phyloP scores from a whole-genome alignment of 306 rosid genomes.

The Quercus engelmannii region DNA sequence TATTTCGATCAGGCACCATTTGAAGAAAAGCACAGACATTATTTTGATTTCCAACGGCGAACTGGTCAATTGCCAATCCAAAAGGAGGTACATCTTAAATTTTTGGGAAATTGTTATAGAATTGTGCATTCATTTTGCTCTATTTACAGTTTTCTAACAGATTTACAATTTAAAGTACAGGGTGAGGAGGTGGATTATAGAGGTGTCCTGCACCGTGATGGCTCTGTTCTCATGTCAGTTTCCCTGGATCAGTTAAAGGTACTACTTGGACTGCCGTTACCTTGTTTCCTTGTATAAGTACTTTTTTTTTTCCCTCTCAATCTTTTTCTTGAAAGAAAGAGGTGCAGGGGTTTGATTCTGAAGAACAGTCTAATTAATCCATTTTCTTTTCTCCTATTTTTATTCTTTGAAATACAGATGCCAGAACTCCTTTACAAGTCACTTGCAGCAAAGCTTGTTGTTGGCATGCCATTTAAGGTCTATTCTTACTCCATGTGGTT shows the following conservation, averaged over 20 bases:
- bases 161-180: conserved; percentile 35
- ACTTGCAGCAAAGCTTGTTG: conserved; percentile 77
- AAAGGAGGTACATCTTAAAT: conserved; percentile 61
- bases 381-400: conserved; percentile 6
- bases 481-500: conserved; percentile 11
- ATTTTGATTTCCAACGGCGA: conserved; percentile 94
- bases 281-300: conserved; percentile 9
- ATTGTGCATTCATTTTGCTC: conserved; percentile 1
- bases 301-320: background rate
- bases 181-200: conserved; percentile 97
- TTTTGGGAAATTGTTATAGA: background rate
- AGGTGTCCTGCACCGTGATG: conserved; percentile 91
- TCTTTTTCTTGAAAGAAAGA: background rate
- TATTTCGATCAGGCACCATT: conserved; percentile 69
- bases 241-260: conserved; percentile 89
- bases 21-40: conserved; percentile 90
- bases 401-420: conserved; percentile 36
- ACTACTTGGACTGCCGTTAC: conserved; percentile 12
- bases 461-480: conserved; percentile 99
- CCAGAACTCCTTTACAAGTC: conserved; percentile 93
- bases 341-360: conserved; percentile 1
- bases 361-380: background rate
- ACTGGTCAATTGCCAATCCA: conserved; percentile 90
- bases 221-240: conserved; percentile 95
- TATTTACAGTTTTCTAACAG: background rate